Base-by-base conservation (phyloP, 768 basidiomycete species). In the Hygrophoropsis aurantiaca region DNA sequence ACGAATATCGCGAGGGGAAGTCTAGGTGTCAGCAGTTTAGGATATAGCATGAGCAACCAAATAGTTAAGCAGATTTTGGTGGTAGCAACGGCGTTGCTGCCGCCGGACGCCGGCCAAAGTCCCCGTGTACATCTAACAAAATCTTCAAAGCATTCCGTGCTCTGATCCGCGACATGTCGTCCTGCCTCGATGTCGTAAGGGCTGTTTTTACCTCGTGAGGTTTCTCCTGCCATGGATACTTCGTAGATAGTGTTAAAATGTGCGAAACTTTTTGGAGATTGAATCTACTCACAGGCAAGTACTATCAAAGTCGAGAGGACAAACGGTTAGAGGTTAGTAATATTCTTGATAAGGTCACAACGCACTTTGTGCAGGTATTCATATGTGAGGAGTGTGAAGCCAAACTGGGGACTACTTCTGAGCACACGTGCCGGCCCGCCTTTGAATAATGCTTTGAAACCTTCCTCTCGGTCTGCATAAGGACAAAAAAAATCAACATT, bases 61-160 rank as follows among this genome's bases (percentile, higher is more conserved):
- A 30, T 21, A 10, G 33, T 65, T 40, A 65, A 6, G 51, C 57
- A 47, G 45, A 46, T 24, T 48, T 59, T 6, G 27, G 27, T n/a
- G 53, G 46, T 20, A 57, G 51, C 23, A 55, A 33, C 15, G 60
- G 27, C 3, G 54, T 53, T 25, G 38, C n/a, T n/a, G n/a, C 37
- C 13, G 73, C 72, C 13, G 77, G 79, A 36, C 80, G 76, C 41
- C 81, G 74, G 20, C 86, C 86, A 70, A 92, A 88, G 64, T 93
- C 89, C n/a, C 89, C 88, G 67, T 91, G 90, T 32, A 90, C 87
- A 58, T 93, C 92, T 61, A 94, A 71, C 52, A 94, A 67, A 50
- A 93, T 92, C 68, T 94, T 93, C 59, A 99, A 79, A 11, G 94
- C 95, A 74, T 97, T 97, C 47, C 95, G 79, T 16, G 97, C 95